Base-by-base conservation (phyloP, 2,329 filamentous ascomycete species). In the Emmonsiellopsis sp. region DNA sequence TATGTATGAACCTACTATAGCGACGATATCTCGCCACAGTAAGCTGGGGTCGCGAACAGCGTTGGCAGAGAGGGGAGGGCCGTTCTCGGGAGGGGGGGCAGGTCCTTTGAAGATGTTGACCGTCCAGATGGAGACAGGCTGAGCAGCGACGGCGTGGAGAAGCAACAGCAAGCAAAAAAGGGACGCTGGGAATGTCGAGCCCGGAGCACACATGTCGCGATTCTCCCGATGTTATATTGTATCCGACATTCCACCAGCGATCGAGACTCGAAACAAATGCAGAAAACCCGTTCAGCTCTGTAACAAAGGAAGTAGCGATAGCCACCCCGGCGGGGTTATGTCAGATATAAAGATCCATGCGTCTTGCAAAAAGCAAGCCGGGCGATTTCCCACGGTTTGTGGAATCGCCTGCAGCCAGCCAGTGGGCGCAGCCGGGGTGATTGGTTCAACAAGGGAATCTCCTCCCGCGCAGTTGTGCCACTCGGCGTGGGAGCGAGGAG, bases 1-100 rank as follows among this genome's bases (percentile, higher is more conserved):
- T 55, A 91, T 78, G 81, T 96, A 96, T 55, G 87, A 85, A 56
- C 85, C 89, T 55, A 92, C 79, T 56, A 97, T 87, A 60, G 85
- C 88, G 58, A 87, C 86, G 61, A 96, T 84, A 69, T 96, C 86
- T 55, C 83, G 84, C 14, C 90, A 88, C 21, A 96, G 80, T 53
- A 86, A 82, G 14, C 77, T 71, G 58, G 74, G 73, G 66, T 90
- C 77, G 61, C 82, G 75, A 48, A 82, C 68, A 39, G 84, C 80
- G 61, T 77, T 70, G 53, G 76, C 75, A 42, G 83, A 83, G 44
- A 83, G 67, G 7, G 79, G 74, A 54, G 84, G 79, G 6, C 81
- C 81, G 69, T 83, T 73, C 68, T 82, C 77, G 53, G 81, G 76
- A 50, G 81, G 68, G 42, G 82, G 81, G 36, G 82, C 77, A 47